Conservation (phyloP, 2,329 filamentous ascomycete species). For the Rosellinia necatrix region DNA sequence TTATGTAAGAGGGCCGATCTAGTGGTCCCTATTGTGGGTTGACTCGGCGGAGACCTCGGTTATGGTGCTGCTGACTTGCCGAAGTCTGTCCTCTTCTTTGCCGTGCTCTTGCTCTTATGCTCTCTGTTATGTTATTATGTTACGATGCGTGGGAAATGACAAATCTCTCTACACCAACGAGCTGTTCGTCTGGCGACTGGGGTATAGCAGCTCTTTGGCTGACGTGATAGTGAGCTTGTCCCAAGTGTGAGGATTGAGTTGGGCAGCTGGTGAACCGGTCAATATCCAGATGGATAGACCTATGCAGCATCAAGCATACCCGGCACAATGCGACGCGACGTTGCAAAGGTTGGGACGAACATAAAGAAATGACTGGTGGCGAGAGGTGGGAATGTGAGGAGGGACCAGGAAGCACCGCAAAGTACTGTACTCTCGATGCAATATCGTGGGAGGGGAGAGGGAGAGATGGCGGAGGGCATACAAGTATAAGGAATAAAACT, state of each 20-base stretch:
- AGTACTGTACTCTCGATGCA: background rate
- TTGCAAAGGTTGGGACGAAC: conserved; percentile 19
- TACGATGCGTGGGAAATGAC: conserved; percentile 31
- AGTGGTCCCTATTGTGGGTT: conserved; percentile 14
- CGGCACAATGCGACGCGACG: conserved; percentile 27
- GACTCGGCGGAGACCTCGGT: conserved; percentile 18
- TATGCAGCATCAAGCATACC: conserved; percentile 21
- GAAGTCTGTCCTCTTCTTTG: conserved; percentile 17
- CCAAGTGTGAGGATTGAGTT: conserved; percentile 6
- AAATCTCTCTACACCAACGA: conserved; percentile 29
- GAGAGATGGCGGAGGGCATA: background rate
- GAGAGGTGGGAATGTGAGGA: conserved; percentile 12
- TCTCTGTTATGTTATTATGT: conserved; percentile 23
- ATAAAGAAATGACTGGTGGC: conserved; percentile 1
- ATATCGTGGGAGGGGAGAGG: background rate
- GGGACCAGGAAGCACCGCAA: conserved; percentile 1
- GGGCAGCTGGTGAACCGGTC: conserved; percentile 18
- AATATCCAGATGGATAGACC: conserved; percentile 11
- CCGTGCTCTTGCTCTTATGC: conserved; percentile 14
- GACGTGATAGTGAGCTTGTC: conserved; percentile 18
- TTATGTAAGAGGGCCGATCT: conserved; percentile 17
- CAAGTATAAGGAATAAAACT: too few relatives aligned
- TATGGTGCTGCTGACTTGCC: conserved; percentile 24
- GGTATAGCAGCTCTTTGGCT: conserved; percentile 22
- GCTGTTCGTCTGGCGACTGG: conserved; percentile 19